phyloP scores from a whole-genome alignment of 257 asterid genomes.

The Salvia splendens region DNA sequence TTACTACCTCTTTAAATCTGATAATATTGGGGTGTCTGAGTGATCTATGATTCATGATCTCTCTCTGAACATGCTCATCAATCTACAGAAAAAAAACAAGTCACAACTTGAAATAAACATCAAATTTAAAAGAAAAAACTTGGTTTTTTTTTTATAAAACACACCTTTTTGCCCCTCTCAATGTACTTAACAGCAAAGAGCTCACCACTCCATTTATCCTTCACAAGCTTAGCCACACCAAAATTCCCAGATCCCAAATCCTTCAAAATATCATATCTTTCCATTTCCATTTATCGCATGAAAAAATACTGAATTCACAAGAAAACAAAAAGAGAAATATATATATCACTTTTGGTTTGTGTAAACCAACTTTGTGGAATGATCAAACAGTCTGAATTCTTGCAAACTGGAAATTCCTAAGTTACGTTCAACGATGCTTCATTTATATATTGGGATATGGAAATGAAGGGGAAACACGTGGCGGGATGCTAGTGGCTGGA shows the following conservation, averaged over 20 bases:
- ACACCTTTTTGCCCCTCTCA: constrained; percentile 80
- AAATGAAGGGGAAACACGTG: constrained; percentile 34
- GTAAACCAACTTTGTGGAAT: constrained; percentile 19
- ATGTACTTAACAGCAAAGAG: constrained; percentile 84
- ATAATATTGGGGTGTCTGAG: constrained; percentile 70
- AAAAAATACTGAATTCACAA: not conserved
- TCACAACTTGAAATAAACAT: not conserved
- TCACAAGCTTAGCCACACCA: constrained; percentile 89
- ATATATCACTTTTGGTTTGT: not conserved
- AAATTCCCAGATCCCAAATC: constrained; percentile 89
- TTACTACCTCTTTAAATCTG: constrained; percentile 68
- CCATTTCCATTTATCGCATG: constrained; percentile 44
- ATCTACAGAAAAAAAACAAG: constrained; percentile 42
- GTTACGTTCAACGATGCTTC: constrained; percentile 24
- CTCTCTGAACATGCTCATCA: constrained; percentile 85
- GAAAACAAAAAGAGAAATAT: not conserved
- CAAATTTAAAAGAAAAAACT: constrained; percentile 9
- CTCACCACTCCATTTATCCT: constrained; percentile 57
- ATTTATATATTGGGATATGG: constrained; percentile 4
- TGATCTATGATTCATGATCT: constrained; percentile 78
- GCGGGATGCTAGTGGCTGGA: constrained; percentile 32
- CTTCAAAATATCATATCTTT: constrained; percentile 73
- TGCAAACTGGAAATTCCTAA: constrained; percentile 20
- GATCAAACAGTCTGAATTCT: constrained; percentile 26
- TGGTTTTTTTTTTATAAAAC: too few species aligned